A percentile compares a stretch with the other conserved stretches of the same genome.
Evolutionary conservation across 208 protist species (phyloP).

Genomic region (Leishmania tarentolae): DNA sequence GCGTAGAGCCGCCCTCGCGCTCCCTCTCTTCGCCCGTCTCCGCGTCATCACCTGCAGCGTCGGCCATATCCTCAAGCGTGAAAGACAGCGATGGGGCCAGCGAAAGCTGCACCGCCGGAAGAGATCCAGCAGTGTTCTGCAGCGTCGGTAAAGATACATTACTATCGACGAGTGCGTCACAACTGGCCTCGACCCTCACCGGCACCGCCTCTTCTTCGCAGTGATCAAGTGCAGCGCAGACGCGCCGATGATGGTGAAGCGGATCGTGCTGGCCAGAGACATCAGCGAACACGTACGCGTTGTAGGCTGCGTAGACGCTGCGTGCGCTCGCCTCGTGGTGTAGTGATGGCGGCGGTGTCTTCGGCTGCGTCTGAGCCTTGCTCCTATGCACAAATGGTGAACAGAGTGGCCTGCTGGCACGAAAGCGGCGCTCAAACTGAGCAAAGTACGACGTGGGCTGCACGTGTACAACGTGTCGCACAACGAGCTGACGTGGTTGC

Average conservation of each 20-base stretch:
- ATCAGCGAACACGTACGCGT: slow-evolving; percentile 3
- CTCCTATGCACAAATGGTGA: neutral
- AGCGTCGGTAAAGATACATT: too few relatives aligned
- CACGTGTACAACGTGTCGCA: slow-evolving; percentile 52
- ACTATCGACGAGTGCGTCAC: too few relatives aligned
- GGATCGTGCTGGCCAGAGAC: neutral
- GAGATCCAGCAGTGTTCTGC: neutral
- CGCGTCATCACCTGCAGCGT: neutral
- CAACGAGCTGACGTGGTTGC: slow-evolving; percentile 30
- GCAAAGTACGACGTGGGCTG: slow-evolving; percentile 49
- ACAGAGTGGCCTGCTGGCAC: neutral
- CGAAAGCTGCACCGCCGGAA: slow-evolving; percentile 5
- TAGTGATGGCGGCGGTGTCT: too few relatives aligned
- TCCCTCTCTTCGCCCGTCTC: neutral
- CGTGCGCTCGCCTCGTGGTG: too few relatives aligned
- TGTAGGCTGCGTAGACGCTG: slow-evolving; percentile 8
- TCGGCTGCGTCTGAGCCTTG: neutral
- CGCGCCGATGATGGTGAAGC: neutral
- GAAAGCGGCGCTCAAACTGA: slow-evolving; percentile 2
- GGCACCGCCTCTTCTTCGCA: neutral
- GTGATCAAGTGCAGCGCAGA: neutral
- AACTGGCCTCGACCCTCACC: neutral
- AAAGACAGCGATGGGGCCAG: slow-evolving; percentile 32
- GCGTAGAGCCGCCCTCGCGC: neutral
- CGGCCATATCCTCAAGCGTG: slow-evolving; percentile 17